Evolutionary conservation across 2,329 filamentous ascomycete genomes (phyloP), one percentile per base, ranked within the genome.

Genomic region (Seiridium unicorne): DNA sequence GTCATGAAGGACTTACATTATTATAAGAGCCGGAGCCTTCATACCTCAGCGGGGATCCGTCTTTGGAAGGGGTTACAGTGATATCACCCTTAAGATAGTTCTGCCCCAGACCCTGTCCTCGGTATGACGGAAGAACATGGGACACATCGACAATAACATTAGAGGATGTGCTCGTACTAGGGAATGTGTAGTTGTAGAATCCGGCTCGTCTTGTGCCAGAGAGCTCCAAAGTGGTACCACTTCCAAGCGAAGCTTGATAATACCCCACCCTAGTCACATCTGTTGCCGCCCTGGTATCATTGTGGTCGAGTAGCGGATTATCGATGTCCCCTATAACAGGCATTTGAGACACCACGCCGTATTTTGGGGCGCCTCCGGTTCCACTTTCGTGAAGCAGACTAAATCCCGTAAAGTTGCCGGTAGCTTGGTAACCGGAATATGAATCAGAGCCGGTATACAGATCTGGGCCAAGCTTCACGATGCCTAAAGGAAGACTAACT

Each of bases 301-400:
- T 84, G 40, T 84, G 76, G 62, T 84, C 80, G 4, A 74, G 77
- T 32, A 89, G 73, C 2, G 86, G 86, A 60, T 89, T 81, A 6
- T 64, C 66, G 47, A 86, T 71, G 13, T 68, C 69, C 0, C 83
- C 84, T 0, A 81, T 66, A 1, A 84, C 71, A 0, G 84, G 86
- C 71, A 88, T 77, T 70, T 88, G 85, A 1, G 83, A 77, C 38
- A 88, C 82, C 1, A 89, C 85, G 4, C 88, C 88, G 62, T 90
- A 91, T 70, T 90, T 90, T 1, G 88, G 86, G 1, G 85, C 86
- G 1, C 88, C 88, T 6, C 88, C 88, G 0, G 87, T 91, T 3
- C 87, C 87, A 62, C 82, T 84, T 68, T 89, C 86, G 64, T 89
- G 87, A 66, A 89, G 83, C 81, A 89, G 78, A 60, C 81, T 84